These are phyloP conservation scores for Russula virescens DNA, from an alignment of 768 basidiomycete species.

Conservation along the genomic window DNA sequence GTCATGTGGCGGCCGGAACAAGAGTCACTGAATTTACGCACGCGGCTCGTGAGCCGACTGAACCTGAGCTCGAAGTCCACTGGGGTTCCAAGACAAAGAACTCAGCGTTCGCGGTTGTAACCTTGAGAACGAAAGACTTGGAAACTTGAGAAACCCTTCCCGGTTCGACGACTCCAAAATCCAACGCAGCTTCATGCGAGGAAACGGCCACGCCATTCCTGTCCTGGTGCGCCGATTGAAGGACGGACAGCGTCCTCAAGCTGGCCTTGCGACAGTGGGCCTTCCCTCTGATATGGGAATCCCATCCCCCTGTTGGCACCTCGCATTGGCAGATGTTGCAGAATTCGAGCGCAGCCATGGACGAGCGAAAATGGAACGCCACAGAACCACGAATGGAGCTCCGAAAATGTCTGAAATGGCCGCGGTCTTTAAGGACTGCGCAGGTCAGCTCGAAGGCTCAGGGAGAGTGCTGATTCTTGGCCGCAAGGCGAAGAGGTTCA, in stretches of 20 bases:
- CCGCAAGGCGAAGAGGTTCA: neutral
- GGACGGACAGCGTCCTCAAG: neutral
- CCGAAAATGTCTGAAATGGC: neutral
- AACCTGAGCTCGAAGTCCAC: conserved; percentile 1
- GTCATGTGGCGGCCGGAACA: neutral
- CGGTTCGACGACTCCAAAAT: conserved; percentile 4
- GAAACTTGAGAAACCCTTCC: neutral
- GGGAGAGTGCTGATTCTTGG: neutral
- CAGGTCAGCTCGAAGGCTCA: neutral
- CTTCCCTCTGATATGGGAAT: neutral
- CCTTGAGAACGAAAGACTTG: conserved; percentile 3
- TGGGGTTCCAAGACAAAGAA: conserved; percentile 9
- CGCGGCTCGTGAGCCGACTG: neutral
- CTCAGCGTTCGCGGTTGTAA: neutral
- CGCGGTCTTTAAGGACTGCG: neutral
- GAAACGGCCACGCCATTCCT: conserved; percentile 9
- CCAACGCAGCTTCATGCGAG: neutral
- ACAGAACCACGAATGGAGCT: neutral
- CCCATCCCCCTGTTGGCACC: neutral
- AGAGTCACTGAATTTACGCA: neutral
- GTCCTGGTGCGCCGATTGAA: neutral
- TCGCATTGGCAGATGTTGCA: conserved; percentile 3
- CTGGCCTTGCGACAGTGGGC: conserved; percentile 5
- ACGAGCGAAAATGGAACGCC: too few relatives aligned
- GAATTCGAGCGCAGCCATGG: neutral